Evolutionary conservation across 306 rosid species (phyloP), one percentile per base, ranked within the genome.

Genomic region (Canavalia ensiformis): DNA sequence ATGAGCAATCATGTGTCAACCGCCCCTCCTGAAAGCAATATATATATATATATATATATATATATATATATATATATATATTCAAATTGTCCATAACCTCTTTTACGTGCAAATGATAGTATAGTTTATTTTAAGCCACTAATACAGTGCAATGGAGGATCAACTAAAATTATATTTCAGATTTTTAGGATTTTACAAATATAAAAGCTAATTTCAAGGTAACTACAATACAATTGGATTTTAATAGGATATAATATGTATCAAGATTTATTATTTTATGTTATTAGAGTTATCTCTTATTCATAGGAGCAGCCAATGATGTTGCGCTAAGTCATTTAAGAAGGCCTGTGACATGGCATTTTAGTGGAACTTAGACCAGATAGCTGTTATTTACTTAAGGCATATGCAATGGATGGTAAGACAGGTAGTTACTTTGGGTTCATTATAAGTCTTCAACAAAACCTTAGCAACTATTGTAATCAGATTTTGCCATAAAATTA

Each of bases 401-500:
- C 64, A 78, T 56, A 30, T 35, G 77, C 47, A 62, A 58, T 25
- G 52, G 66, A 28, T 41, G 42, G 39, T 7, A 31, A 30, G 55
- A 64, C 45, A 59, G 66, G 0, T 58, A 70, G 44, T 47, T 28
- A 51, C 68, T 29, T 47, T 4, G 73, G 47, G 30, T 42, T 49
- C 35, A 71, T 35, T 64, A 8, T 2, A 62, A 59, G 33, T 72
- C 13, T 10, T 49, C 52, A 37, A 57, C 30, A 42, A 80, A 72
- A 57, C 55, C 79, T 13, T 6, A 18, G 37, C 50, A 54, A 72
- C 77, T 18, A 29, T 13, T 54, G 46, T 49, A 11, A 12, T 12
- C 29, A 70, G 31, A 70, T 50, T 70, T 70, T 70, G 11, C 60
- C 75, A 70, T 12, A 72, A 72, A 72, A 55, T 72, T 37, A 62